A percentile compares a stretch with the other conserved stretches of the same genome.
Evolutionary conservation across 169 alveolate species (phyloP).

Genomic region (Babesia ovis): DNA sequence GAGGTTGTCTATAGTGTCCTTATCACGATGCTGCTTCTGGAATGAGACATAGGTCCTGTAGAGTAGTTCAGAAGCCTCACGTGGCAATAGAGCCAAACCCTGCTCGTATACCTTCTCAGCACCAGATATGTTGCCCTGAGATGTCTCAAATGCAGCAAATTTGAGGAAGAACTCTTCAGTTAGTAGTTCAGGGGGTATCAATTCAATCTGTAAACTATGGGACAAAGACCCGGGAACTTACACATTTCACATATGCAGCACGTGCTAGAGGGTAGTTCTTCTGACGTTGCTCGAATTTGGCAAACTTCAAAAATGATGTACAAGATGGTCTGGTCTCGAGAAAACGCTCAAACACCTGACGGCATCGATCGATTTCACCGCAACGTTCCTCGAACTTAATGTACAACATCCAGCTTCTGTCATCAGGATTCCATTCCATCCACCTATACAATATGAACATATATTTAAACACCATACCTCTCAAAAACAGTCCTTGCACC

Average conservation of each 20-base stretch:
- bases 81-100: slow-evolving; percentile 90
- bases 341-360: slow-evolving; percentile 87
- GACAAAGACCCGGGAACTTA: slow-evolving; percentile 5
- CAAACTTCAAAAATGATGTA: slow-evolving; percentile 89
- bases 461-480: slow-evolving; percentile 37
- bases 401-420: slow-evolving; percentile 94
- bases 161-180: slow-evolving; percentile 90
- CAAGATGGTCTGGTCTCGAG: slow-evolving; percentile 90
- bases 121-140: slow-evolving; percentile 86
- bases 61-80: slow-evolving; percentile 85
- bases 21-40: slow-evolving; percentile 91
- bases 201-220: slow-evolving; percentile 75
- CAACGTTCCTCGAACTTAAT: slow-evolving; percentile 96
- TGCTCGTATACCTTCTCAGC: slow-evolving; percentile 91
- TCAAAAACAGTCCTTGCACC: slow-evolving; percentile 92
- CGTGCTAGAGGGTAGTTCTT: slow-evolving; percentile 86
- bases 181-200: slow-evolving; percentile 88
- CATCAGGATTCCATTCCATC: slow-evolving; percentile 98
- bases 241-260: slow-evolving; percentile 75
- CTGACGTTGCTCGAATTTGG: slow-evolving; percentile 93
- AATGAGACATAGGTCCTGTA: slow-evolving; percentile 87
- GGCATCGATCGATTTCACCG: slow-evolving; percentile 92
- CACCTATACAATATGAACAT: slow-evolving; percentile 77
- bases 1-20: slow-evolving; percentile 88
- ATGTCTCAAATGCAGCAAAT: slow-evolving; percentile 93